phyloP scores from a whole-genome alignment of 441 rosid species.

The Iberis amara region DNA sequence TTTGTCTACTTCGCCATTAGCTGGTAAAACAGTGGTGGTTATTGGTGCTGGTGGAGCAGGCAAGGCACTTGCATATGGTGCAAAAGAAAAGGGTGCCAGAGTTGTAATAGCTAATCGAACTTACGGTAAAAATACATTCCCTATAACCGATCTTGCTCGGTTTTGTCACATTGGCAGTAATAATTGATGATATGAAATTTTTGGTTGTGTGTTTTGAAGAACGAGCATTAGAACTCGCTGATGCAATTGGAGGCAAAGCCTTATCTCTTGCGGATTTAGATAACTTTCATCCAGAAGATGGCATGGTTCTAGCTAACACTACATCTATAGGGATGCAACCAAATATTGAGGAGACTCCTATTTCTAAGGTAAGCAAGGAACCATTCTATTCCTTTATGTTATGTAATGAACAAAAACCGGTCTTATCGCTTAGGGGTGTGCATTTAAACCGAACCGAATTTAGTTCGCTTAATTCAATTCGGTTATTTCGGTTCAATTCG shows the following conservation, averaged over 20 bases:
- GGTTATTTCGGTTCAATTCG: too few relatives aligned
- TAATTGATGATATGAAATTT: conserved; percentile 18
- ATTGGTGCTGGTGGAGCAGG: conserved; percentile 86
- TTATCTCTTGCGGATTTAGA: conserved; percentile 48
- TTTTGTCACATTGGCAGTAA: background rate
- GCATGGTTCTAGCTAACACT: conserved; percentile 62
- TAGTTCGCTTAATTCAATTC: too few relatives aligned
- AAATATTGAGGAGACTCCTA: conserved; percentile 52
- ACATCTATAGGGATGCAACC: conserved; percentile 84
- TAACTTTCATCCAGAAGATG: conserved; percentile 52
- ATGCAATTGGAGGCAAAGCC: conserved; percentile 52
- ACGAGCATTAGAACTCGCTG: conserved; percentile 55
- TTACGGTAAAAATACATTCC: conserved; percentile 35
- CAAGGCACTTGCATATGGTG: conserved; percentile 76
- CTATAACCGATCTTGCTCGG: background rate
- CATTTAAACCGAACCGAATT: too few relatives aligned
- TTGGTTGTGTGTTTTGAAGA: conserved; percentile 33
- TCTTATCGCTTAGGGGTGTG: background rate
- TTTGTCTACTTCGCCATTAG: conserved; percentile 42
- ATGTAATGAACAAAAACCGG: background rate
- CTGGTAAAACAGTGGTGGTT: conserved; percentile 64
- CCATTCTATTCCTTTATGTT: background rate
- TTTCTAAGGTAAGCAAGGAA: conserved; percentile 43
- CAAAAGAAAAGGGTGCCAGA: conserved; percentile 66
- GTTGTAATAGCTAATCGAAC: conserved; percentile 64